Evolutionary conservation across 75 land plant species (phyloP).

Genomic region (Gnetum montanum): DNA sequence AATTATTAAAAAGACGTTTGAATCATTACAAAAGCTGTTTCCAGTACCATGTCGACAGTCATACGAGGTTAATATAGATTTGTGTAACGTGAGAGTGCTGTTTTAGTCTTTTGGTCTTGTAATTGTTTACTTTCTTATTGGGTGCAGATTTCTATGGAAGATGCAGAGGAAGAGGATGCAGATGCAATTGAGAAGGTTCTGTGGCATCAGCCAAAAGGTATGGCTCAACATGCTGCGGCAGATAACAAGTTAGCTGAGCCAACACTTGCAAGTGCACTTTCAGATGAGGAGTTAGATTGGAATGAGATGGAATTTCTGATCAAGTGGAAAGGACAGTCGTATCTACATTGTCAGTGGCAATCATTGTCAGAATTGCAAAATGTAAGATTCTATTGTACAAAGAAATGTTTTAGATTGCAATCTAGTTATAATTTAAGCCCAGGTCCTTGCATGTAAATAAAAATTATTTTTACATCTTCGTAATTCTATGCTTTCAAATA

Average conservation of each 20-base stretch:
- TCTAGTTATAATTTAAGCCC: no score
- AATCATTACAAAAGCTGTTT: no score
- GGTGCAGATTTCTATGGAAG: constrained; percentile 30
- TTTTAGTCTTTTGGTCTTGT: no score
- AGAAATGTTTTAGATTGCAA: no score
- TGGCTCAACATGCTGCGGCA: constrained; percentile 54
- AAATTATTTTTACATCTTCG: constrained; percentile 1
- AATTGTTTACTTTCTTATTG: no score
- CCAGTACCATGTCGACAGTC: no score
- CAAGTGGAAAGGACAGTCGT: constrained; percentile 99
- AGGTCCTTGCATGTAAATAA: no score
- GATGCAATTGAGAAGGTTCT: constrained; percentile 91
- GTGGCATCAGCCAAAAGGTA: constrained; percentile 93
- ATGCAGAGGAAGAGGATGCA: constrained; percentile 82
- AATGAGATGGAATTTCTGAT: constrained; percentile 82
- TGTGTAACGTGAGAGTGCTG: no score
- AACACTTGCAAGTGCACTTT: constrained; percentile 38
- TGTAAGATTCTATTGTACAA: no score
- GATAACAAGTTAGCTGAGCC: constrained; percentile 55
- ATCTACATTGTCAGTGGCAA: constrained; percentile 97
- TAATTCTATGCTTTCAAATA: constrained; percentile 24
- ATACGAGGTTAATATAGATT: no score
- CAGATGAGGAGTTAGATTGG: constrained; percentile 74
- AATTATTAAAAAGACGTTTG: not conserved
- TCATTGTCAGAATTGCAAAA: constrained; percentile 68